phyloP scores from a whole-genome alignment of 1,139 yeast genomes.

The Lodderomyces metapsilosis region DNA sequence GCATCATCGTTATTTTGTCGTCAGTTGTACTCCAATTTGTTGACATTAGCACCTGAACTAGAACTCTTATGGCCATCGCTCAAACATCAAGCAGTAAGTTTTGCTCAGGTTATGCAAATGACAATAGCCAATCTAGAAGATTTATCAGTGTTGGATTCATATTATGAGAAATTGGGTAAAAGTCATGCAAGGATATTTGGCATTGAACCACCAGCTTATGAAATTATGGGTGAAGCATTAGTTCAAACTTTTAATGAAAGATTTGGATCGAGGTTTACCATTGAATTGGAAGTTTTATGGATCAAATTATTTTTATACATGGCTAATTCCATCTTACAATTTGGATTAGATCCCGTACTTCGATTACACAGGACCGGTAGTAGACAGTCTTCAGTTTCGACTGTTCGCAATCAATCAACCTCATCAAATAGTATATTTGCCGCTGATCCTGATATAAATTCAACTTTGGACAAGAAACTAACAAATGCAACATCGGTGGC shows the following conservation, averaged over 20 bases:
- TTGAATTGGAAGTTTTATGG: conserved; percentile 67
- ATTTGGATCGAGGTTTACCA: conserved; percentile 45
- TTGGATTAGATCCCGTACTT: conserved; percentile 61
- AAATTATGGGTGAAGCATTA: conserved; percentile 77
- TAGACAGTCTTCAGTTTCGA: background rate
- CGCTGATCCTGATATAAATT: background rate
- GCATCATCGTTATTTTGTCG: conserved; percentile 56
- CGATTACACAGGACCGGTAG: background rate
- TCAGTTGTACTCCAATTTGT: conserved; percentile 60
- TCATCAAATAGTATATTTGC: background rate
- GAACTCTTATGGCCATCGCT: conserved; percentile 63
- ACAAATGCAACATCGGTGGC: conserved; percentile 8
- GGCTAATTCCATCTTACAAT: conserved; percentile 63
- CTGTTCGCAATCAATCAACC: background rate
- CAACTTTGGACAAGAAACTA: conserved; percentile 5
- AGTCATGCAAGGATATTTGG: conserved; percentile 75
- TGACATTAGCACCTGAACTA: conserved; percentile 52
- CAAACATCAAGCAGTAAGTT: conserved; percentile 70
- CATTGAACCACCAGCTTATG: conserved; percentile 70
- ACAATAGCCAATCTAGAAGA: conserved; percentile 51
- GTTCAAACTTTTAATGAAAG: conserved; percentile 73
- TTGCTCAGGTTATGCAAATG: conserved; percentile 75
- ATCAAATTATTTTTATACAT: conserved; percentile 59
- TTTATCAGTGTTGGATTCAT: conserved; percentile 51
- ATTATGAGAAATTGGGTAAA: conserved; percentile 64